Base-by-base conservation (phyloP, 164 flowering plant species). In the grape (Vitis vinifera) region DNA sequence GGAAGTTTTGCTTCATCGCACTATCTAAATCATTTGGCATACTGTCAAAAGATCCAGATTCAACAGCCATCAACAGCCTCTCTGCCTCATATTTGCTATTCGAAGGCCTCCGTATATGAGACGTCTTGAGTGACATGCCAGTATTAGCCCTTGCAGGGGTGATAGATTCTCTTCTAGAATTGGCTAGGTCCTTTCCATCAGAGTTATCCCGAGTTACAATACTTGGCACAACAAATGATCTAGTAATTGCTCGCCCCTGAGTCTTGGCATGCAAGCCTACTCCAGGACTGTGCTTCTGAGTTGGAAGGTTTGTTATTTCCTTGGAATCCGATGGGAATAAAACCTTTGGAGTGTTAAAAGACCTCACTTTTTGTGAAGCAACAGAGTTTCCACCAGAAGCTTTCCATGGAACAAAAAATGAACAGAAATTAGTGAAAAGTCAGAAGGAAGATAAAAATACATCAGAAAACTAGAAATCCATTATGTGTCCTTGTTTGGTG, bases 161-260 rank as follows among this genome's bases (percentile, higher is more conserved):
- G 61, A 79, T 53, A 50, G 88, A 73, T 81, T 86, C 90, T 74
- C 78, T 84, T 74, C 76, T 73, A 65, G 81, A 73, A 30, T 69
- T 82, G 31, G 75, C 51, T 27, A 70, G 49, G 17, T 74, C 77
- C 74, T 85, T 91, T 60, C 73, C 84, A 63, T 66, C 78, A 63
- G 88, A 71, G 74, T 68, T 78, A 47, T 79, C 85, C 64, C 86
- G 83, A 58, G 88, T 89, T 58, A 89, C 89, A 74, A 87, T 30
- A 16, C 51, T 78, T 57, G 94, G 92, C 49, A 73, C 77, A 59
- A 80, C 51, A 50, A 84, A 80, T 17, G 89, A 77, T 66, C 78
- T 82, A 72, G 59, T 68, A 59, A 51, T 64, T 13, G 63, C 59
- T 31, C 70, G 75, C 61, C 72, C 86, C 73, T 55, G 72, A 55